Conservation (phyloP, 148 eudicot genomes). For the Tetragonia tetragonoides region DNA sequence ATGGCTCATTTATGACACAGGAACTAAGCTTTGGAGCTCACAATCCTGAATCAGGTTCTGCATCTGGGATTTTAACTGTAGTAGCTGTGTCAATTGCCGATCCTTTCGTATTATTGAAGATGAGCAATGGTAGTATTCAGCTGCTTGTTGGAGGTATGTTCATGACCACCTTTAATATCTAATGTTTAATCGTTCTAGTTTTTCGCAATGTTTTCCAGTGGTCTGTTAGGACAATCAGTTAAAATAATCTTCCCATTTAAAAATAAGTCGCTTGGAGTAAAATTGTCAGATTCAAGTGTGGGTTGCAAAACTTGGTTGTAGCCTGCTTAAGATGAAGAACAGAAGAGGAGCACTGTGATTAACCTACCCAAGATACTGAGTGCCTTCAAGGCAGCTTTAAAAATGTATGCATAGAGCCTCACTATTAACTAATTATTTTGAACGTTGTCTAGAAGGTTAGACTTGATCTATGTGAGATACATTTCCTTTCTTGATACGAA, state of each 20-base stretch:
- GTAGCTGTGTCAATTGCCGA: constrained; percentile 87
- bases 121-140: constrained; percentile 86
- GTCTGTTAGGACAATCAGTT: too few species aligned
- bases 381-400: neutral
- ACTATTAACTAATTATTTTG: neutral
- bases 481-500: neutral
- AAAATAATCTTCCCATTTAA: too few species aligned
- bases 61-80: constrained; percentile 56
- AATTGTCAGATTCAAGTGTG: too few species aligned
- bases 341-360: too few species aligned
- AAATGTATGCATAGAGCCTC: neutral
- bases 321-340: too few species aligned
- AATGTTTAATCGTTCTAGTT: neutral
- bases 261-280: too few species aligned
- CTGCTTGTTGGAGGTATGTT: constrained; percentile 95
- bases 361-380: too few species aligned
- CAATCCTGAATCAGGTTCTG: constrained; percentile 57
- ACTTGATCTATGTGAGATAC: neutral
- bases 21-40: constrained; percentile 63
- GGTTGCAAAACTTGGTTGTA: too few species aligned
- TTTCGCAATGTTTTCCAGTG: too few species aligned
- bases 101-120: constrained; percentile 84
- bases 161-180: neutral
- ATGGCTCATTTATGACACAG: constrained; percentile 94
- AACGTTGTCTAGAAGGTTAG: neutral